Conservation (phyloP, 306 rosid species). For the Coriaria nepalensis region DNA sequence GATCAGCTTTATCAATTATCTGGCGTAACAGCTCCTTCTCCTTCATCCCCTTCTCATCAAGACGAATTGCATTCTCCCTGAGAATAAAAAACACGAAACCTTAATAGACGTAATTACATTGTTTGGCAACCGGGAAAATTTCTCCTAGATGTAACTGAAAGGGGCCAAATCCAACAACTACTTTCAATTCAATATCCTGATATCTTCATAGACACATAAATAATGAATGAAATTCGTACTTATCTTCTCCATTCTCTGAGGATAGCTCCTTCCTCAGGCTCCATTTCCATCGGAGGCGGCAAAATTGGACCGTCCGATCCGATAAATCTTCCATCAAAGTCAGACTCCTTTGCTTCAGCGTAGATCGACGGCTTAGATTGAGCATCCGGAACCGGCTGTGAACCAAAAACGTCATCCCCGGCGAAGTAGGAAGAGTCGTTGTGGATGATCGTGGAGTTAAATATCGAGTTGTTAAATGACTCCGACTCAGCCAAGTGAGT, state of each 20-base stretch:
- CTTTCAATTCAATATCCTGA: not conserved
- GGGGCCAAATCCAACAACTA: not conserved
- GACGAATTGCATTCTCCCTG: constrained; percentile 27
- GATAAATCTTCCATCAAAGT: constrained; percentile 15
- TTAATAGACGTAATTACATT: not conserved
- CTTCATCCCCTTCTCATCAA: constrained; percentile 29
- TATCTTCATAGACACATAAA: not conserved
- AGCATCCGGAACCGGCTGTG: constrained; percentile 4
- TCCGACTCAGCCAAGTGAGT: constrained; percentile 17
- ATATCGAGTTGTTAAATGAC: constrained; percentile 19
- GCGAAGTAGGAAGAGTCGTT: not conserved
- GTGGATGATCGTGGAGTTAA: constrained; percentile 20
- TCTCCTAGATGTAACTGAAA: not conserved
- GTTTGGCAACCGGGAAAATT: not conserved
- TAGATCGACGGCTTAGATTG: constrained; percentile 15
- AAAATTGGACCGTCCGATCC: constrained; percentile 27
- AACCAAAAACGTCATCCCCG: constrained; percentile 11
- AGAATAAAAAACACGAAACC: not conserved
- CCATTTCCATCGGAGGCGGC: constrained; percentile 24
- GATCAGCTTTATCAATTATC: constrained; percentile 26
- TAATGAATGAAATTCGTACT: not conserved
- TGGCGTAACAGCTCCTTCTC: constrained; percentile 28
- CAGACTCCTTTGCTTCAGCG: constrained; percentile 12
- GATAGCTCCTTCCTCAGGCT: constrained; percentile 26
- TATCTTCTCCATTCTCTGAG: constrained; percentile 39